Conservation (phyloP, 306 rosid genomes). For the Dalbergia cultrata region DNA sequence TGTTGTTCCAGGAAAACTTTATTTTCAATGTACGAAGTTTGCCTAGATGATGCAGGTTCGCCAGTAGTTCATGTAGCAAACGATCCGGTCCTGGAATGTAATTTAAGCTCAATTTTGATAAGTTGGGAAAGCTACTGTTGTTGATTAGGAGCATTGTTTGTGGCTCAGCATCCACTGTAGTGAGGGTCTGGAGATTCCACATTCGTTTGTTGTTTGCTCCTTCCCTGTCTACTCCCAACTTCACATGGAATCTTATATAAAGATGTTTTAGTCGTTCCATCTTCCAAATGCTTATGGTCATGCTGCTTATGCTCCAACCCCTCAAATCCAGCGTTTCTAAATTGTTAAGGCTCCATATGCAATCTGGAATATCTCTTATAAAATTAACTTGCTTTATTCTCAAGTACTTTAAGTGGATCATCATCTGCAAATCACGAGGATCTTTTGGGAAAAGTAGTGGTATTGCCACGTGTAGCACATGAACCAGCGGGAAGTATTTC, state of each 20-base stretch:
- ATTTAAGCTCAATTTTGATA: slow-evolving; percentile 16
- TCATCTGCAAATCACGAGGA: not conserved
- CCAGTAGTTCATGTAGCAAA: not conserved
- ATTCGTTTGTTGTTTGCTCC: not conserved
- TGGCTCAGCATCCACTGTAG: not conserved
- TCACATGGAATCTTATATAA: not conserved
- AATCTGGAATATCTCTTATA: not conserved
- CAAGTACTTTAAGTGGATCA: slow-evolving; percentile 29
- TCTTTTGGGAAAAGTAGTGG: not conserved
- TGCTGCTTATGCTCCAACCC: rapidly evolving
- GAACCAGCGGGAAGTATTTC: not conserved
- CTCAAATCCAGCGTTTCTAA: slow-evolving; percentile 3
- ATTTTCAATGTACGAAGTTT: slow-evolving; percentile 15
- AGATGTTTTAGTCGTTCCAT: slow-evolving; percentile 9
- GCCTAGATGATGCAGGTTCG: not conserved
- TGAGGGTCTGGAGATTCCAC: slow-evolving; percentile 16
- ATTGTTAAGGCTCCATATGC: slow-evolving; percentile 5
- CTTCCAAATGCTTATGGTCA: not conserved
- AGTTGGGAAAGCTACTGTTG: not conserved
- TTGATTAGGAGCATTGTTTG: not conserved
- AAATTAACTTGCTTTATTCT: not conserved
- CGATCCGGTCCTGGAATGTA: too few relatives aligned
- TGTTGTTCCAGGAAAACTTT: not conserved
- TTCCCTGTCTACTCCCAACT: not conserved
- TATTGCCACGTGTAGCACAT: not conserved